Evolutionary conservation across 805 yeast species (phyloP).

Genomic region (Candida khao-thaluensis): DNA sequence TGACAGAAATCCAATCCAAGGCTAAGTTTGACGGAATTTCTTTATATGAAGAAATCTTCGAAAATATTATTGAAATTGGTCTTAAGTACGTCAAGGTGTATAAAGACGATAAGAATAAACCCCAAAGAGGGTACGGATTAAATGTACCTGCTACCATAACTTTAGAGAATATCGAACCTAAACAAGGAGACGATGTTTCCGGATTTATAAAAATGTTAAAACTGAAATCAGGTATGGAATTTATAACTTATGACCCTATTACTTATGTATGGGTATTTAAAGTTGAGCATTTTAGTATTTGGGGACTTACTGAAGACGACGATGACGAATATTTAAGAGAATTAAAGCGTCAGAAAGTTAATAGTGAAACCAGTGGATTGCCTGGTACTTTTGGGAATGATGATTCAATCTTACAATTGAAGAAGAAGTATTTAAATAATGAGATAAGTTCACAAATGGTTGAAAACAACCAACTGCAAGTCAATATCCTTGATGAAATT

Average conservation of each 20-base stretch:
- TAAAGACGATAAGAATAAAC: constrained; percentile 52
- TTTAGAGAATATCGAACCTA: constrained; percentile 60
- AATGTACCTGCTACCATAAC: constrained; percentile 78
- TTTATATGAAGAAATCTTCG: constrained; percentile 44
- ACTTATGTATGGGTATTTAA: constrained; percentile 75
- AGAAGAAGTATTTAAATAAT: constrained; percentile 28
- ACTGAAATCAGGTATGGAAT: constrained; percentile 66
- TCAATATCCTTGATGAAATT: neutral
- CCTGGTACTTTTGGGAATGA: constrained; percentile 38
- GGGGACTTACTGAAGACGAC: constrained; percentile 73
- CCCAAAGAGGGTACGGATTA: constrained; percentile 64
- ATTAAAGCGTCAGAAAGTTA: constrained; percentile 33
- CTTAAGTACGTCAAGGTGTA: constrained; percentile 59
- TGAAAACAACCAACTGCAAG: neutral
- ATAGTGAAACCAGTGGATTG: constrained; percentile 28
- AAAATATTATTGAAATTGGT: constrained; percentile 38
- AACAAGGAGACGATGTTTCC: constrained; percentile 41
- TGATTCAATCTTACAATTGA: constrained; percentile 25
- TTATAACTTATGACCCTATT: constrained; percentile 74
- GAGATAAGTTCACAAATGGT: constrained; percentile 24
- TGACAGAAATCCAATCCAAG: constrained; percentile 49
- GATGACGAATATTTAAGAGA: constrained; percentile 30
- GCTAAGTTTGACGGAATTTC: constrained; percentile 30
- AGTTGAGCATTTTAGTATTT: constrained; percentile 89
- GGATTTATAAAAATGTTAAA: constrained; percentile 50